Evolutionary conservation across 805 yeast genomes (phyloP).

Genomic region (Tetrapisispora phaffii): DNA sequence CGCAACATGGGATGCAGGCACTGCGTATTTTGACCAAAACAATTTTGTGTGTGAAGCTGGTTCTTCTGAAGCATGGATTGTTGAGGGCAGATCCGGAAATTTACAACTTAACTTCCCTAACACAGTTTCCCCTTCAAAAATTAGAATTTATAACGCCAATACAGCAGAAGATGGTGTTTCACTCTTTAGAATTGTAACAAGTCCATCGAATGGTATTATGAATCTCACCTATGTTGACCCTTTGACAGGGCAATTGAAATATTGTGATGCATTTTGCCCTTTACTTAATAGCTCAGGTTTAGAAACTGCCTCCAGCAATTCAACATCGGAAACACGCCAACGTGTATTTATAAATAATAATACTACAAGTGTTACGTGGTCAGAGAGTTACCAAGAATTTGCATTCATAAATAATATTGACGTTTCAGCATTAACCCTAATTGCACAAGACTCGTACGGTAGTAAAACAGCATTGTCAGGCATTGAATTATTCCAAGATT

Average conservation of each 20-base stretch:
- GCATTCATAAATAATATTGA: constrained; percentile 61
- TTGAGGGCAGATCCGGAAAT: constrained; percentile 45
- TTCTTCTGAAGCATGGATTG: constrained; percentile 41
- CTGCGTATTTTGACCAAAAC: constrained; percentile 26
- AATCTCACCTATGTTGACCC: constrained; percentile 82
- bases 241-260: constrained; percentile 38
- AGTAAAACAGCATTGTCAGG: constrained; percentile 59
- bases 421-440: constrained; percentile 51
- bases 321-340: constrained; percentile 20
- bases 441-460: constrained; percentile 63
- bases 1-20: constrained; percentile 44
- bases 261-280: constrained; percentile 90
- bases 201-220: constrained; percentile 84
- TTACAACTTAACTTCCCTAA: constrained; percentile 54
- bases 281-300: constrained; percentile 37
- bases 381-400: constrained; percentile 62
- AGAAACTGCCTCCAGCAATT: constrained; percentile 17
- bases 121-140: constrained; percentile 54
- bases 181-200: constrained; percentile 60
- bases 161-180: constrained; percentile 38
- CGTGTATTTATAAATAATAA: constrained; percentile 26
- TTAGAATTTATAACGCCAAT: constrained; percentile 58
- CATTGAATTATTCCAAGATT: constrained; percentile 52
- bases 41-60: constrained; percentile 49
- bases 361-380: constrained; percentile 30